Base-by-base conservation (phyloP, 2,329 filamentous ascomycete species). In the Stemphylium beticola region DNA sequence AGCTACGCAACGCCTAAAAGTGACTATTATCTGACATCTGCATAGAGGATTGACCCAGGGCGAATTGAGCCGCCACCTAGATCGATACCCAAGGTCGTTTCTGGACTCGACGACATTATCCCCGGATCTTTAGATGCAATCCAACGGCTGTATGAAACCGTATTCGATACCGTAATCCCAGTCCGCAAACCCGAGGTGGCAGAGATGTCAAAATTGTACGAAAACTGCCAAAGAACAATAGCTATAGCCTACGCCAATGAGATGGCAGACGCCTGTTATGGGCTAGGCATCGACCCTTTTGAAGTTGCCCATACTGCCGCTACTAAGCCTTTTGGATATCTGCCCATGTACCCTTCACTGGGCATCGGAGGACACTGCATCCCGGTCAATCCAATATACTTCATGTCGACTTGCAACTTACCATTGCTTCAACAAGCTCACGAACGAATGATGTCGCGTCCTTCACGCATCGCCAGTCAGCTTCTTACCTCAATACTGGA, bases 191-290 rank as follows among this genome's bases (percentile, higher is more conserved):
- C 82, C 1, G 83, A 85, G 61, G 81, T 83, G 1, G 83, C 83
- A 1, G 83, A 85, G 67, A 84, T 85, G 81, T 82, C 78, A 57
- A 85, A 85, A 69, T 71, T 85, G 11, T 85, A 83, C 62, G 82
- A 85, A 55, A 85, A 85, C 64, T 85, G 83, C 62, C 81, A 84
- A 64, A 76, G 82, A 2, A 84, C 83, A 79, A 72, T 85, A 11
- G 77, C 77, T 61, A 82, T 83, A 31, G 81, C 82, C 0, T 85
- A 81, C 51, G 81, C 78, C 51, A 84, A 84, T 59, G 82, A 85
- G 57, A 83, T 85, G 79, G 81, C 82, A 1, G 81, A 84, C 58
- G 82, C 82, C 6, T 84, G 81, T 49, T 48, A 67, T 7, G 55
- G 68, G 0, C 76, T 79, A 41, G 74, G 65, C 20, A 82, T 85